Evolutionary conservation across 352 stramenopile genomes (phyloP).

Genomic region (Phytophthora rubi): DNA sequence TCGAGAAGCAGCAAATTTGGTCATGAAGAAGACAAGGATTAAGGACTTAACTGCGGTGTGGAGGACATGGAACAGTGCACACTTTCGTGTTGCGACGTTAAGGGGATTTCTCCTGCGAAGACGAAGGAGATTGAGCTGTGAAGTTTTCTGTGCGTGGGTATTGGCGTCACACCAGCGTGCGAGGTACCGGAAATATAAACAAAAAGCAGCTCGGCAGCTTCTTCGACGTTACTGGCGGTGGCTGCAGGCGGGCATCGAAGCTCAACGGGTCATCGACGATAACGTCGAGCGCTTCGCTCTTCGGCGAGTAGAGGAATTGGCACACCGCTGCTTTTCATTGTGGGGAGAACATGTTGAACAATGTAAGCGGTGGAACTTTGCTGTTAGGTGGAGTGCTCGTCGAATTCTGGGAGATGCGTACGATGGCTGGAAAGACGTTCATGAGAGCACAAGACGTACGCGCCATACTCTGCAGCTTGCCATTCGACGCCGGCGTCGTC

Average conservation of each 20-base stretch:
- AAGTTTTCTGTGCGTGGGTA: constrained; percentile 27
- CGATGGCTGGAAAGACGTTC: constrained; percentile 26
- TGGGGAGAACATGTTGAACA: constrained; percentile 31
- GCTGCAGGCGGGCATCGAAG: constrained; percentile 17
- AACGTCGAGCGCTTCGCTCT: constrained; percentile 13
- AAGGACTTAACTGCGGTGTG: neutral
- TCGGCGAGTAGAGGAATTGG: constrained; percentile 1
- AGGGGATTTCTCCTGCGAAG: constrained; percentile 13
- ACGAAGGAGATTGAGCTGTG: constrained; percentile 4
- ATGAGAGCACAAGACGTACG: constrained; percentile 14
- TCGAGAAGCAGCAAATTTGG: constrained; percentile 1
- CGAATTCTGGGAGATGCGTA: constrained; percentile 22
- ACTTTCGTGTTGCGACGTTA: neutral
- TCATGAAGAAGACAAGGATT: constrained; percentile 1
- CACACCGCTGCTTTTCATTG: constrained; percentile 6
- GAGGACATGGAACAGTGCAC: constrained; percentile 21
- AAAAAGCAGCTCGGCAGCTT: constrained; percentile 12
- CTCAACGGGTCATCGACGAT: constrained; percentile 9
- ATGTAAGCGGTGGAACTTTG: constrained; percentile 29
- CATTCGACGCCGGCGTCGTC: constrained; percentile 25
- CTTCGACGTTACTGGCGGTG: constrained; percentile 31
- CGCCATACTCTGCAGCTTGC: constrained; percentile 25
- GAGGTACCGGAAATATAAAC: constrained; percentile 16
- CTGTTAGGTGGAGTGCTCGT: constrained; percentile 28
- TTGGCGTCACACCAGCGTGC: neutral